Percentiles rank a stretch among this genome's conserved stretches.
Conservation (phyloP, 192 early-diverging fungal species). For the Fimicolochytrium jonesii region DNA sequence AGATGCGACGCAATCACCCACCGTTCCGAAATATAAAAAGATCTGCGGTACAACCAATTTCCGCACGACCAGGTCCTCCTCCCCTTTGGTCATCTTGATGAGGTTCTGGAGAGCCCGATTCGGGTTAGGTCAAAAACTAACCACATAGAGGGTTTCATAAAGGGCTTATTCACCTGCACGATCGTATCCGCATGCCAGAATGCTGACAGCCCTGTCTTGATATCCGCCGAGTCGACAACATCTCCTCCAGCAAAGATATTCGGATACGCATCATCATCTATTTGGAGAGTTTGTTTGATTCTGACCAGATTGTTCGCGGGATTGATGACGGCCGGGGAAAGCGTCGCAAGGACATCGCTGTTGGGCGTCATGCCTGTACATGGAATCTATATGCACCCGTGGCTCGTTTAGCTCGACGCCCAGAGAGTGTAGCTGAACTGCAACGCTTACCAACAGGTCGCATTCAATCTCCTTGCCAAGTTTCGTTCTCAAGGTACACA, state of each 20-base stretch:
- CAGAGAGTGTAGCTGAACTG: conserved; percentile 29
- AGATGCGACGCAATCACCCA: no score
- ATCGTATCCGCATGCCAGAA: conserved; percentile 5
- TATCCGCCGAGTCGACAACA: conserved; percentile 48
- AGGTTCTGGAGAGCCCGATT: no score
- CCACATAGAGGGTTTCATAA: no score
- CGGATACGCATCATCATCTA: conserved; percentile 46
- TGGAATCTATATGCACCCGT: conserved; percentile 60
- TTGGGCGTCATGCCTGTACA: conserved; percentile 76
- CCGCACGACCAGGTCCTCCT: no score
- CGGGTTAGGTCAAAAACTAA: no score
- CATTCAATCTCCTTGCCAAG: conserved; percentile 35
- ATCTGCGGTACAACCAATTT: no score
- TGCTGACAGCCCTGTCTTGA: conserved; percentile 37
- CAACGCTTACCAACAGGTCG: no score
- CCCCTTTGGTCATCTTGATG: no score
- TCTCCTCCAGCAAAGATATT: conserved; percentile 74
- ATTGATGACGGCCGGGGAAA: conserved; percentile 58
- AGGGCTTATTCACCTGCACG: no score
- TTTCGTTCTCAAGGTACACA: conserved; percentile 39
- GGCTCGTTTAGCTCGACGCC: conserved; percentile 35
- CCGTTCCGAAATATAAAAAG: no score
- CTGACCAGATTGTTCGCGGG: conserved; percentile 48
- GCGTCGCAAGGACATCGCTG: conserved; percentile 52
- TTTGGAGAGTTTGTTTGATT: conserved; percentile 64